Percentiles rank a stretch among this genome's conserved stretches.
Evolutionary conservation across 2,329 filamentous ascomycete genomes (phyloP).

Genomic region (Epichloe aotearoae): DNA sequence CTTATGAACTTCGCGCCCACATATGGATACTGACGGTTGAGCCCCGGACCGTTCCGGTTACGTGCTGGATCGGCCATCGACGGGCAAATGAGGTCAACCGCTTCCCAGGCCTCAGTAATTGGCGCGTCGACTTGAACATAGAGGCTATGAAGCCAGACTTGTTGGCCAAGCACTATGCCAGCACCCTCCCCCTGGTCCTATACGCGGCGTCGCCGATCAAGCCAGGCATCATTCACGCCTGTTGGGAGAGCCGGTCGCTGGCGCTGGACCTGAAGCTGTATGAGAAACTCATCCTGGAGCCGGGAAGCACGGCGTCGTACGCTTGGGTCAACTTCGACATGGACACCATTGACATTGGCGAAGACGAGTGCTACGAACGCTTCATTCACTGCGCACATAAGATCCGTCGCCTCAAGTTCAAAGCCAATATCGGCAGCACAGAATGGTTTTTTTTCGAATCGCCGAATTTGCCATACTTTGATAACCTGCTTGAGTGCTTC

Average conservation of each 20-base stretch:
- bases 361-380: background rate
- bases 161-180: too few species aligned
- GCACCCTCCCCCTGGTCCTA: background rate
- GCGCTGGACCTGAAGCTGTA: background rate
- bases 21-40: too few species aligned
- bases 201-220: background rate
- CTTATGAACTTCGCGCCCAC: too few species aligned
- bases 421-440: background rate
- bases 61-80: too few species aligned
- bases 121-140: too few species aligned
- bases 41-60: too few species aligned
- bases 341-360: background rate
- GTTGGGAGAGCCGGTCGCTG: background rate
- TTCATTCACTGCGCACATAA: background rate
- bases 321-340: background rate
- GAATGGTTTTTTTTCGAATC: background rate
- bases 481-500: too few species aligned
- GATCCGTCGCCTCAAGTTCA: background rate
- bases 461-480: too few species aligned
- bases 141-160: too few species aligned
- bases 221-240: background rate
- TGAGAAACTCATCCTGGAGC: background rate
- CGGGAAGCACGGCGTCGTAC: background rate
- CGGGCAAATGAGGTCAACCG: too few species aligned
- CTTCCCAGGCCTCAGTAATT: too few species aligned